Percentiles rank a stretch among this genome's conserved stretches.
Evolutionary conservation across 2,329 filamentous ascomycete genomes (phyloP).

Genomic region (Dothidotthia symphoricarpi): DNA sequence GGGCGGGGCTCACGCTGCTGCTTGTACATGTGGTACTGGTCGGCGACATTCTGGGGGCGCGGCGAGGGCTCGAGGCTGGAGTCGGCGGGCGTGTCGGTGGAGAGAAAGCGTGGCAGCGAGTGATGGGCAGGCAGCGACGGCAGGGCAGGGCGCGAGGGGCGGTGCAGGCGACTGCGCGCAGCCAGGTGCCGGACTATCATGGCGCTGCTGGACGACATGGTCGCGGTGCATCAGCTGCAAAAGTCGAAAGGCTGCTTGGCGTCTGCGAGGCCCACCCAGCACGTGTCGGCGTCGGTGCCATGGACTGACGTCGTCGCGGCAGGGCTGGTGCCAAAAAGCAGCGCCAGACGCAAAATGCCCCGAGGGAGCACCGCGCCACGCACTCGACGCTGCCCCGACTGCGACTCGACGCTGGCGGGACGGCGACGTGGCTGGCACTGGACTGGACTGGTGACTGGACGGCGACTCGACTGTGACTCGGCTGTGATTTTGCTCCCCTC

Average conservation of each 20-base stretch:
- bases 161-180: conserved; percentile 39
- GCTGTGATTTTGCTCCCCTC: no score
- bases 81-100: conserved; percentile 39
- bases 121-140: not conserved
- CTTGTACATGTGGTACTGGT: conserved; percentile 46
- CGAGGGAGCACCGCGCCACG: no score
- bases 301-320: conserved; percentile 18
- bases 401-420: no score
- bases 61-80: not conserved
- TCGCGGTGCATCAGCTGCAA: conserved; percentile 1
- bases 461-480: no score
- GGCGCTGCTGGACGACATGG: conserved; percentile 7
- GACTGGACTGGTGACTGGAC: no score
- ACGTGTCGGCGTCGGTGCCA: not conserved
- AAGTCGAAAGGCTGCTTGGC: no score
- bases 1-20: conserved; percentile 37
- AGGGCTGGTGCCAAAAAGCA: no score
- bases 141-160: not conserved
- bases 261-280: no score
- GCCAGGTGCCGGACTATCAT: conserved; percentile 48
- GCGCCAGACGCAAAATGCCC: no score
- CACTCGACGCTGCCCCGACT: no score
- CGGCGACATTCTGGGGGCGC: conserved; percentile 29
- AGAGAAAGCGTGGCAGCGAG: conserved; percentile 30
- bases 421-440: no score